Evolutionary conservation across 2,329 filamentous ascomycete species (phyloP).

Genomic region (Myriangium duriaei): DNA sequence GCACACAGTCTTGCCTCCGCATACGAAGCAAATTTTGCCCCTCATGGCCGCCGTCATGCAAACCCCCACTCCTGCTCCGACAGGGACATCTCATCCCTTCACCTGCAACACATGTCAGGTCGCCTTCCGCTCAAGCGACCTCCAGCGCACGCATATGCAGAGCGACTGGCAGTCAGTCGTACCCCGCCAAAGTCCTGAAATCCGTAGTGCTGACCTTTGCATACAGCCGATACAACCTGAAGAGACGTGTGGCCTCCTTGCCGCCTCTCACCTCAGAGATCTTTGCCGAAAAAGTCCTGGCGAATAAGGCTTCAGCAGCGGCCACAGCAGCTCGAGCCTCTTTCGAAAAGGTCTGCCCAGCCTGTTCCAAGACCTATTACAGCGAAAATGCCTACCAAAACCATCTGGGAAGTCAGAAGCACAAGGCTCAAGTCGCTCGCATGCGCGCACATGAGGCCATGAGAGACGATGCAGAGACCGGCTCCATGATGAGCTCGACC

Average conservation of each 20-base stretch:
- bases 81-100: conserved; percentile 59
- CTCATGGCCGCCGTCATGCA: conserved; percentile 6
- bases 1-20: too few species aligned
- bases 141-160: conserved; percentile 93
- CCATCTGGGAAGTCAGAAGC: conserved; percentile 82
- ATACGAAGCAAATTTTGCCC: not conserved
- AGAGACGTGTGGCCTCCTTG: conserved; percentile 79
- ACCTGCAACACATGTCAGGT: conserved; percentile 98
- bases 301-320: conserved; percentile 71
- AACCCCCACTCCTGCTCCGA: conserved; percentile 4
- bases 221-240: conserved; percentile 79
- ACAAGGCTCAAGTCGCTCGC: conserved; percentile 55
- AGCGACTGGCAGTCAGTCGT: conserved; percentile 88
- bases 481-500: conserved; percentile 75
- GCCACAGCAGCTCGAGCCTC: conserved; percentile 79
- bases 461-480: conserved; percentile 51
- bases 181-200: too few species aligned
- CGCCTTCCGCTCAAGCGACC: conserved; percentile 84
- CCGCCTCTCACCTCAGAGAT: conserved; percentile 84
- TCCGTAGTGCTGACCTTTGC: not conserved
- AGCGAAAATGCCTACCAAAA: conserved; percentile 94
- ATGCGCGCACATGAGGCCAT: conserved; percentile 30
- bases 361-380: conserved; percentile 86
- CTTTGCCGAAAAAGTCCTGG: conserved; percentile 91
- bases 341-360: conserved; percentile 70